A percentile compares a stretch with the other conserved stretches of the same genome.
These are phyloP conservation scores for Mortierella sp. DNA, from an alignment of 371 early-diverging fungal species.

Conservation along the genomic window DNA sequence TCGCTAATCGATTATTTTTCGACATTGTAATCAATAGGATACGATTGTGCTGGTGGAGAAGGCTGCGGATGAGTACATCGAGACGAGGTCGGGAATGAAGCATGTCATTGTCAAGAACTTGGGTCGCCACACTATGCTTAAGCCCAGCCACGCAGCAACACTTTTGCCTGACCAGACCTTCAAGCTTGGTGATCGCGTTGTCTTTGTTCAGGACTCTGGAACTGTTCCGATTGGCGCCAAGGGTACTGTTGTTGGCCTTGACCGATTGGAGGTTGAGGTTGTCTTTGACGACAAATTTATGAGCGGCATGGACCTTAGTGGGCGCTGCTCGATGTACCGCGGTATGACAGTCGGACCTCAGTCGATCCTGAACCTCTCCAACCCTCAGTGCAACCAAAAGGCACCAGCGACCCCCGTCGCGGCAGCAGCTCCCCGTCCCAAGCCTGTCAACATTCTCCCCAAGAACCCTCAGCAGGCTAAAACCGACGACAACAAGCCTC, in stretches of 20 bases:
- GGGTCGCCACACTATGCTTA: slow-evolving; percentile 70
- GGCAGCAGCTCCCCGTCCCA: slow-evolving; percentile 34
- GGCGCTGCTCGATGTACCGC: slow-evolving; percentile 77
- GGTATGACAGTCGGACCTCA: slow-evolving; percentile 74
- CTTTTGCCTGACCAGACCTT: slow-evolving; percentile 83
- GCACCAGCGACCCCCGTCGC: slow-evolving; percentile 9
- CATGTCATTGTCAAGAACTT: slow-evolving; percentile 70
- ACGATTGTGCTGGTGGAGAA: slow-evolving; percentile 71
- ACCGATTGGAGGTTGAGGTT: slow-evolving; percentile 81
- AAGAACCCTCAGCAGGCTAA: slow-evolving; percentile 28
- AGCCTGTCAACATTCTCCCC: slow-evolving; percentile 27
- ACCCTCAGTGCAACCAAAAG: slow-evolving; percentile 60
- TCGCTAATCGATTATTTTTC: neutral
- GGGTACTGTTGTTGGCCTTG: slow-evolving; percentile 89
- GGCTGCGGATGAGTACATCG: slow-evolving; percentile 60
- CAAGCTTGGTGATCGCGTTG: slow-evolving; percentile 90
- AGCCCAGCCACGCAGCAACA: slow-evolving; percentile 81
- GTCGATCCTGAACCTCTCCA: slow-evolving; percentile 72
- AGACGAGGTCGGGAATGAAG: slow-evolving; percentile 59
- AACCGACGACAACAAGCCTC: slow-evolving; percentile 36
- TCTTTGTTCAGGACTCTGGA: slow-evolving; percentile 83
- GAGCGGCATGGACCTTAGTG: slow-evolving; percentile 83
- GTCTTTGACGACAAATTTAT: slow-evolving; percentile 88
- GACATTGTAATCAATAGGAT: slow-evolving; percentile 46
- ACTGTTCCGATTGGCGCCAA: slow-evolving; percentile 83